Evolutionary conservation across 2,329 filamentous ascomycete species (phyloP).

Genomic region (Diplocarpon mali): DNA sequence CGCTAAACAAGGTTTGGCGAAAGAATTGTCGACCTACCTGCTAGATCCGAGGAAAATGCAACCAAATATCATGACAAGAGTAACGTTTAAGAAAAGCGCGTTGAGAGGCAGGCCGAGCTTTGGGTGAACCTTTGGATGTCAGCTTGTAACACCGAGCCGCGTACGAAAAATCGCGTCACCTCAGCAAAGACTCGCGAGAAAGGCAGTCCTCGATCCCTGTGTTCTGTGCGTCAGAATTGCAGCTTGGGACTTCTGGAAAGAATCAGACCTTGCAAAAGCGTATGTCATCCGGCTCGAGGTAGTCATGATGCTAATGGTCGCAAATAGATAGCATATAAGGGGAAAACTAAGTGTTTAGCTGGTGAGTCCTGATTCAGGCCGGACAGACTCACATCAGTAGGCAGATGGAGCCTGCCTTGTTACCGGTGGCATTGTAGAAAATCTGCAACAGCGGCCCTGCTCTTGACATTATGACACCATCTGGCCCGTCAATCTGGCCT

Average conservation of each 20-base stretch:
- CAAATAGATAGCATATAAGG: conserved; percentile 51
- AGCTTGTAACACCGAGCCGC: not conserved
- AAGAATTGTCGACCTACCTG: too few species aligned
- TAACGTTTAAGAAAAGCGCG: conserved; percentile 48
- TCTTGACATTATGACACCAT: conserved; percentile 33
- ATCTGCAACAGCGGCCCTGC: conserved; percentile 40
- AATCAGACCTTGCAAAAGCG: conserved; percentile 39
- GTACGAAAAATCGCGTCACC: not conserved
- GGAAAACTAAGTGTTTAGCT: conserved; percentile 35
- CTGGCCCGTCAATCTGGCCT: conserved; percentile 19
- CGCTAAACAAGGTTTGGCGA: not conserved
- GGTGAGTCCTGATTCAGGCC: too few species aligned
- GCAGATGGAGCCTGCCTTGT: conserved; percentile 25
- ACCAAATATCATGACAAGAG: not conserved
- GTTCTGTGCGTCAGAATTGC: too few species aligned
- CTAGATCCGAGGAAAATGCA: too few species aligned
- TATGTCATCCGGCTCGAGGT: conserved; percentile 56
- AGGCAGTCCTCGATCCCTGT: too few species aligned
- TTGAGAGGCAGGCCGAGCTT: conserved; percentile 55
- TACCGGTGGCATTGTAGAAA: conserved; percentile 36
- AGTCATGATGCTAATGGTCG: conserved; percentile 52
- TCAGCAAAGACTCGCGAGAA: too few species aligned
- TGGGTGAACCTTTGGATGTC: conserved; percentile 37
- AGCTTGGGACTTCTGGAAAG: conserved; percentile 35
- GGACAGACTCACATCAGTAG: conserved; percentile 15